Evolutionary conservation across 805 yeast genomes (phyloP), one percentile per base, ranked within the genome.

Genomic region (Grigorovia jiainica): DNA sequence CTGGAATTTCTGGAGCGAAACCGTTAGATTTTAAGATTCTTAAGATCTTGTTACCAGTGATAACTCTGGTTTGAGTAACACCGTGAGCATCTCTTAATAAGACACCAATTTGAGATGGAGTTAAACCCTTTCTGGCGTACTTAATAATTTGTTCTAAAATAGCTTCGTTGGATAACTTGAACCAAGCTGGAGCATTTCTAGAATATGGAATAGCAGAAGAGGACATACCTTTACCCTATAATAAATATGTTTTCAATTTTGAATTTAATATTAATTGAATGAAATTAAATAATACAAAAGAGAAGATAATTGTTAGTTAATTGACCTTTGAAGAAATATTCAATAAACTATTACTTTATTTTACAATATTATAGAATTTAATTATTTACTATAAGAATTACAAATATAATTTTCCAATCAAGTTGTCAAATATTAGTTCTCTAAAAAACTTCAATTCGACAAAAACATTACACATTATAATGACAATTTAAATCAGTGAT

Each of bases 1-100:
- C 99, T 75, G 99, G 99, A 67, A 92, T 84, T 77, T 92, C 98
- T 73, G 99, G 97, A 67, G 97, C 98, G 68, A 92, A 86, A 82
- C 98, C 99, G 80, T 89, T 87, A 54, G 97, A 84, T 76, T 90
- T 92, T 72, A 92, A 82, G 78, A 92, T 89, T 84, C 99, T 89
- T 73, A 92, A 83, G 66, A 92, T 83, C 86, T 92, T 92, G 95
- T 89, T 81, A 80, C 97, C 97, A 62, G 98, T 90, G 75, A 87
- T 87, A 67, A 90, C 81, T 78, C 83, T 87, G 62, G 95, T 74
- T 76, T 89, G 96, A 70, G 96, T 81, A 65, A 92, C 97, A 76
- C 99, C 99, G 79, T 92, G 97, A 64, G 97, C 92, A 77, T 92
- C 99, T 81, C 99, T 87, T 72, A 92, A 85, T 66, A 87, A 75